These are phyloP conservation scores for Colletotrichum sp. DNA, from an alignment of 2,329 filamentous ascomycete genomes.

Conservation along the genomic window DNA sequence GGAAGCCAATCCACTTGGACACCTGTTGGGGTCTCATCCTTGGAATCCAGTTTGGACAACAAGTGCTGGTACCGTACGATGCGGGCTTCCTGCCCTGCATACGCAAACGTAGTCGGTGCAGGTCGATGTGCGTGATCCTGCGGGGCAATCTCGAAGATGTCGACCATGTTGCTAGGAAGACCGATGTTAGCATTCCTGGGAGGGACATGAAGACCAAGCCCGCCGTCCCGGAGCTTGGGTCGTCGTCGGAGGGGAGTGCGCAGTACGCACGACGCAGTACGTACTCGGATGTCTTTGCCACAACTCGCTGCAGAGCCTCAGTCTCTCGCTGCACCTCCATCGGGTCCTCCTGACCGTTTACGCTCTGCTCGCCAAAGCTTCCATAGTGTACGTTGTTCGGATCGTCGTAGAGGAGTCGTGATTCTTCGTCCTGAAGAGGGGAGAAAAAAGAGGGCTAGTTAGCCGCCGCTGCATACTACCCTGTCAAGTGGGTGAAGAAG, in stretches of 20 bases:
- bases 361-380: slow-evolving; percentile 63
- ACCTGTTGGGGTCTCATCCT: slow-evolving; percentile 46
- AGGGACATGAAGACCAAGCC: slow-evolving; percentile 10
- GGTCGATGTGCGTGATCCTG: slow-evolving; percentile 46
- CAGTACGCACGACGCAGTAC: slow-evolving; percentile 24
- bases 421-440: slow-evolving; percentile 57
- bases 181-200: slow-evolving; percentile 18
- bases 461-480: not conserved
- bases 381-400: slow-evolving; percentile 64
- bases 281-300: slow-evolving; percentile 69
- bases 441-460: not conserved
- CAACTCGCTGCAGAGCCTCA: slow-evolving; percentile 68
- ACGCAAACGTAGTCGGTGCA: slow-evolving; percentile 45
- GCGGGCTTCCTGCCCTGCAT: slow-evolving; percentile 60
- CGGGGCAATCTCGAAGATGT: slow-evolving; percentile 70
- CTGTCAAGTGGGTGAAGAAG: not conserved
- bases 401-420: slow-evolving; percentile 66
- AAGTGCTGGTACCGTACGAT: slow-evolving; percentile 66
- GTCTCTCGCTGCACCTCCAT: slow-evolving; percentile 68
- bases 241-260: not conserved
- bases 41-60: slow-evolving; percentile 60
- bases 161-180: slow-evolving; percentile 64
- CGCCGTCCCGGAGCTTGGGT: slow-evolving; percentile 10
- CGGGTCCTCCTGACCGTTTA: slow-evolving; percentile 62
- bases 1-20: slow-evolving; percentile 60